phyloP scores from a whole-genome alignment of 441 rosid species.

The Omphalea diandra region DNA sequence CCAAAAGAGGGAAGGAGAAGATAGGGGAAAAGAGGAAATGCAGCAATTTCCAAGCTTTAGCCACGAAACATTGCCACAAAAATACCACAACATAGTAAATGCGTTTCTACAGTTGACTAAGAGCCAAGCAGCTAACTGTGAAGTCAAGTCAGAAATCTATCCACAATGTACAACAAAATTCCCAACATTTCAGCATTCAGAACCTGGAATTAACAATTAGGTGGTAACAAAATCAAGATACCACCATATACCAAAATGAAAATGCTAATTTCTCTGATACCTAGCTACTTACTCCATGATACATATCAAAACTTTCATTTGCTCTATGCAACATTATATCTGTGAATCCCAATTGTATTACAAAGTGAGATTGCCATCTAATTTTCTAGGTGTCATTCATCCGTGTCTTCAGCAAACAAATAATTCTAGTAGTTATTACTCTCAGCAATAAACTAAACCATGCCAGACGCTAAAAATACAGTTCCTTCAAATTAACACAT shows the following conservation, averaged over 20 bases:
- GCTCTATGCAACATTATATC: background rate
- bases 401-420: too few species aligned
- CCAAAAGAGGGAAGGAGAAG: background rate
- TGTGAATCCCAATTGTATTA: background rate
- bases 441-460: background rate
- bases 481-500: background rate
- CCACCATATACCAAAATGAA: background rate
- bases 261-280: background rate
- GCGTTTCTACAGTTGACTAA: conserved; percentile 12
- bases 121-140: conserved; percentile 1
- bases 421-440: background rate
- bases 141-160: background rate
- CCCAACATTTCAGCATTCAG: background rate
- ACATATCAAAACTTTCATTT: background rate
- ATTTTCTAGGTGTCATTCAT: background rate
- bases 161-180: background rate
- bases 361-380: background rate
- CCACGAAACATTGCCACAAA: background rate
- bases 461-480: background rate
- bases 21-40: background rate
- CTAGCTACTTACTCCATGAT: background rate
- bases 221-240: background rate
- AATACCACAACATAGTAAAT: background rate
- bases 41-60: background rate
- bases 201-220: background rate